Evolutionary conservation across 345 rosid species (phyloP), one percentile per base, ranked within the genome.

Genomic region (Pugionium dolabratum): DNA sequence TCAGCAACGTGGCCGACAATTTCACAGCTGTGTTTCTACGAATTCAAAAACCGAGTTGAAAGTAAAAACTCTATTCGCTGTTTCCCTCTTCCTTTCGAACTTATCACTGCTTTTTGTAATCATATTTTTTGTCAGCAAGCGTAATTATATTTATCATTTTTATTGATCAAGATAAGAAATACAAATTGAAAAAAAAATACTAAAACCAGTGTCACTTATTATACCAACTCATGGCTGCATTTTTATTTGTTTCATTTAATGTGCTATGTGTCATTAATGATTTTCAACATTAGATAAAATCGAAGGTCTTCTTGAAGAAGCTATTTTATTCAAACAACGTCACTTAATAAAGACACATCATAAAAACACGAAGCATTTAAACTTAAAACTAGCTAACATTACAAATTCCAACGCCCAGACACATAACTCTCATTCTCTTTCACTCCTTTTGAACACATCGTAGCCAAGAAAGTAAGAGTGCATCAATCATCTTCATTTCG

Each of bases 1-100:
- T 57, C 59, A 64, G 53, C 64, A 54, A 46, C 66, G 66, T 72
- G 76, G 76, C 71, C 76, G 70, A 72, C 76, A 64, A 33, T 57
- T 64, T 30, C 59, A 7, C 66, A 49, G 70, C 65, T 49, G 65
- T 64, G 39, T 64, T 33, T 28, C 64, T 42, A 59, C 39, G 25
- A 58, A 56, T 48, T 53, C 70, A 62, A 71, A 33, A 44, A 40
- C 1, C 33, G n/a, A 56, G 39, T 64, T 35, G 55, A 53, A 48
- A 56, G 45, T 65, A 64, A 46, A 62, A 40, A 43, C 53, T 4
- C 55, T 48, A 47, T 64, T 71, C 70, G 70, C 55, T 39, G 69
- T 37, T 49, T 48, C 55, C 72, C 48, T 1, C 27, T 35, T 53
- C 67, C 45, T 46, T 42, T 42, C 66, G 54, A 59, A 42, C 54